phyloP scores from a whole-genome alignment of 768 basidiomycete genomes.

The Lanmaoa pseudosensibilis region DNA sequence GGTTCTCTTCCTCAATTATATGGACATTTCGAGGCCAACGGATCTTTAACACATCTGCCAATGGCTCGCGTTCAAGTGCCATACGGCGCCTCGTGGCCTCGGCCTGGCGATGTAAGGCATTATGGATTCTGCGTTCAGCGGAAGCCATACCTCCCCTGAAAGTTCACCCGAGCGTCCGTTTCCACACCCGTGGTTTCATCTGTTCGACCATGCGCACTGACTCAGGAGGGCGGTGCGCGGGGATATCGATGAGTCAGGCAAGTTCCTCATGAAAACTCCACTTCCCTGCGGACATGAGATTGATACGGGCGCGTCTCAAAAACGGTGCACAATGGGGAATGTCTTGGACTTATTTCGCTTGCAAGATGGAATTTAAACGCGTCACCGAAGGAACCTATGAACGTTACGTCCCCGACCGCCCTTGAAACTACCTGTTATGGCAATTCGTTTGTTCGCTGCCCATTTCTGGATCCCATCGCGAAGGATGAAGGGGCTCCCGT shows the following conservation, averaged over 20 bases:
- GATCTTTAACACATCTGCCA: slow-evolving; percentile 20
- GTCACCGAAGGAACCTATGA: slow-evolving; percentile 30
- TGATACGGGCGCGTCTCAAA: slow-evolving; percentile 15
- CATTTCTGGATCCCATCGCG: slow-evolving; percentile 33
- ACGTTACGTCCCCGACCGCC: slow-evolving; percentile 35
- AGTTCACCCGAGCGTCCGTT: slow-evolving; percentile 18
- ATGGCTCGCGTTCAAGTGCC: slow-evolving; percentile 16
- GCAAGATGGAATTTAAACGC: slow-evolving; percentile 30
- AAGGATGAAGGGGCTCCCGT: slow-evolving; percentile 23
- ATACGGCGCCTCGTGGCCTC: slow-evolving; percentile 16
- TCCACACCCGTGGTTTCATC: slow-evolving; percentile 26
- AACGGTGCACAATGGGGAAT: slow-evolving; percentile 17
- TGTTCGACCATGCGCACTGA: slow-evolving; percentile 4
- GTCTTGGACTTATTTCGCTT: slow-evolving; percentile 31
- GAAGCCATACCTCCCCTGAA: slow-evolving; percentile 7
- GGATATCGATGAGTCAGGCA: slow-evolving; percentile 15
- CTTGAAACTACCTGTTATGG: slow-evolving; percentile 39
- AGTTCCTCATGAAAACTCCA: slow-evolving; percentile 16
- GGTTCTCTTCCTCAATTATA: slow-evolving; percentile 7
- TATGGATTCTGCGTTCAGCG: slow-evolving; percentile 12
- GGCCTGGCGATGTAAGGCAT: slow-evolving; percentile 8
- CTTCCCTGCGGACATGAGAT: slow-evolving; percentile 25
- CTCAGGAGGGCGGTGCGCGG: slow-evolving; percentile 16
- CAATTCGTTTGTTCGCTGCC: slow-evolving; percentile 38
- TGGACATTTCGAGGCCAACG: slow-evolving; percentile 8